Conservation (phyloP, 129 eudicot genomes). For the Chrysanthemum lavandulifolium region DNA sequence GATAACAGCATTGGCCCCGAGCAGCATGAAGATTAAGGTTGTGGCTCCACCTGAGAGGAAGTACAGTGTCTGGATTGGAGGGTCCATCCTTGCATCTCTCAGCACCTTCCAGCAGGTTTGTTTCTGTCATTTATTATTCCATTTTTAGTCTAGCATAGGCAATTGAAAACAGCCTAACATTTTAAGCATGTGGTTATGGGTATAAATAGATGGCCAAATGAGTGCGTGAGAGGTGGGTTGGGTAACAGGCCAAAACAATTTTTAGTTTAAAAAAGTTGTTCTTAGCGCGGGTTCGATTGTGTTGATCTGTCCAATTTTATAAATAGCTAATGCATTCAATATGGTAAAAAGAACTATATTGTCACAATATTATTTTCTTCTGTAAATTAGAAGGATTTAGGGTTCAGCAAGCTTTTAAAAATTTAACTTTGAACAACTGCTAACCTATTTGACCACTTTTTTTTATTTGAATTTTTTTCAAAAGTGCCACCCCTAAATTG, state of each 20-base stretch:
- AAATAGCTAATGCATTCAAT: too few species aligned
- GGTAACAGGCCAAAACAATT: background rate
- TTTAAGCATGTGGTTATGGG: background rate
- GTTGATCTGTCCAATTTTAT: too few species aligned
- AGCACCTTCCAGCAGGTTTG: slow-evolving; percentile 86
- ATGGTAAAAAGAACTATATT: background rate
- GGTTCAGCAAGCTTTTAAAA: background rate
- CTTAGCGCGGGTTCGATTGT: background rate
- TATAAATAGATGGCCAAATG: background rate
- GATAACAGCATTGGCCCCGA: slow-evolving; percentile 49
- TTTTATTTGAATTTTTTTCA: too few species aligned
- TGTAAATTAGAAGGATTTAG: background rate
- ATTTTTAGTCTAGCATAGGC: background rate
- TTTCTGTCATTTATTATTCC: background rate
- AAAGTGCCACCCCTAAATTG: too few species aligned
- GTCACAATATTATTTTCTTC: background rate
- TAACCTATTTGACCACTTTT: background rate
- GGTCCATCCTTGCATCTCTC: slow-evolving; percentile 70
- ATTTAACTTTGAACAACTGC: background rate
- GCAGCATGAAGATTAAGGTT: slow-evolving; percentile 52
- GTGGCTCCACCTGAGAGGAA: slow-evolving; percentile 78
- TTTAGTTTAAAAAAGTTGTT: background rate
- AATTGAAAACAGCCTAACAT: background rate
- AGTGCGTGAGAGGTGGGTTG: slow-evolving; percentile 5
- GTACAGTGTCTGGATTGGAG: slow-evolving; percentile 76